Conservation (phyloP, 768 basidiomycete genomes). For the Albatrellus ellisii region DNA sequence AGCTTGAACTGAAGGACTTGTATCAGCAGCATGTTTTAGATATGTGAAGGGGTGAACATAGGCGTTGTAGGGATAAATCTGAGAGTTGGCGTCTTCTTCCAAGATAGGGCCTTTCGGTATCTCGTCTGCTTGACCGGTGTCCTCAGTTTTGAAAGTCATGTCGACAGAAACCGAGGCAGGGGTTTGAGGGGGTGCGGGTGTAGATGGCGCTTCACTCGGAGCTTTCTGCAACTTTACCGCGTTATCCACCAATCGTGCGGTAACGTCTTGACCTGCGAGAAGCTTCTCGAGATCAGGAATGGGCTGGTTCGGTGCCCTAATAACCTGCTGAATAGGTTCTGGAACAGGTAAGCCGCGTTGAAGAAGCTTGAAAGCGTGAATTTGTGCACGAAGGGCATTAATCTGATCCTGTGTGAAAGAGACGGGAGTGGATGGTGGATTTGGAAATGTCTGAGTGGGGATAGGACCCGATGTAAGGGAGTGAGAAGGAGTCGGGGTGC, state of each 20-base stretch:
- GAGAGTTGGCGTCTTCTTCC: constrained; percentile 68
- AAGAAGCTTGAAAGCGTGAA: constrained; percentile 69
- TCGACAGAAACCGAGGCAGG: constrained; percentile 14
- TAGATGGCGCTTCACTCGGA: constrained; percentile 17
- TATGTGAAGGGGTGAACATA: constrained; percentile 76
- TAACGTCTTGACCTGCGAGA: constrained; percentile 44
- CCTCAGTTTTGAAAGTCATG: constrained; percentile 41
- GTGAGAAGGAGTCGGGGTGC: constrained; percentile 23
- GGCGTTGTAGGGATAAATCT: constrained; percentile 88
- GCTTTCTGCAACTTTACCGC: constrained; percentile 65
- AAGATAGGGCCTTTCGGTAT: constrained; percentile 63
- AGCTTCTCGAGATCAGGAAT: constrained; percentile 53
- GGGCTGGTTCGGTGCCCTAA: constrained; percentile 49
- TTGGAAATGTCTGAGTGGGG: constrained; percentile 35
- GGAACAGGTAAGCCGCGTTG: constrained; percentile 53
- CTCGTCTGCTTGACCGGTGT: constrained; percentile 37
- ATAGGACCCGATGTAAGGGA: constrained; percentile 36
- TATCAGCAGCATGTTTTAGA: constrained; percentile 50
- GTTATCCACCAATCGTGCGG: constrained; percentile 54
- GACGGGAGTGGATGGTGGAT: constrained; percentile 56
- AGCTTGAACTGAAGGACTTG: constrained; percentile 47
- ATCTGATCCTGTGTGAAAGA: constrained; percentile 73
- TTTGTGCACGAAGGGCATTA: constrained; percentile 64
- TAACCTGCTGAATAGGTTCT: constrained; percentile 54
- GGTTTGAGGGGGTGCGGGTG: constrained; percentile 5